phyloP scores from a whole-genome alignment of 1,284 basidiomycete species.

The Cryptococcus sp. region DNA sequence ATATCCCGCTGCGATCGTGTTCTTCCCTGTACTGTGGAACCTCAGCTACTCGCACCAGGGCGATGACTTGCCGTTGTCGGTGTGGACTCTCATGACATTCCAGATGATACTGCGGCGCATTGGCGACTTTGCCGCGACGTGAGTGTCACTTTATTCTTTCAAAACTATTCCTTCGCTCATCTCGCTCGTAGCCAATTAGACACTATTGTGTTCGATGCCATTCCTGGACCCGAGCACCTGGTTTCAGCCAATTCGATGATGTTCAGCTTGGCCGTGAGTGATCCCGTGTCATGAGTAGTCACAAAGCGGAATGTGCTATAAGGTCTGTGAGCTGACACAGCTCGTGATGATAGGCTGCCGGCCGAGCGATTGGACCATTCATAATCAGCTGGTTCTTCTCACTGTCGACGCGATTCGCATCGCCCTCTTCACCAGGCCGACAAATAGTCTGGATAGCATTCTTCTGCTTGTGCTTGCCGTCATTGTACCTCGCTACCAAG shows the following conservation, averaged over 20 bases:
- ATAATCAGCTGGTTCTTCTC: slow-evolving; percentile 38
- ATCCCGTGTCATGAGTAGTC: no score
- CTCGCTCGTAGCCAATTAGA: slow-evolving; percentile 31
- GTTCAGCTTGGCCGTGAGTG: slow-evolving; percentile 40
- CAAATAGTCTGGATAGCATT: slow-evolving; percentile 44
- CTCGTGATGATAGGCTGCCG: slow-evolving; percentile 23
- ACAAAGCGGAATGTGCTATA: neutral
- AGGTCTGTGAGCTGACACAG: neutral
- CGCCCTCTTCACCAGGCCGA: slow-evolving; percentile 22
- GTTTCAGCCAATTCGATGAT: slow-evolving; percentile 44
- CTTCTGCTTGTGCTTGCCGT: slow-evolving; percentile 25
- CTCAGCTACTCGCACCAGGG: slow-evolving; percentile 16
- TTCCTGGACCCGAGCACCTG: slow-evolving; percentile 39
- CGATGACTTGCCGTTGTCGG: slow-evolving; percentile 5
- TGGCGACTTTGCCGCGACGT: slow-evolving; percentile 42
- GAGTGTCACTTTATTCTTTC: slow-evolving; percentile 12
- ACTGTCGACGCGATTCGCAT: slow-evolving; percentile 27
- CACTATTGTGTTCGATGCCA: slow-evolving; percentile 36
- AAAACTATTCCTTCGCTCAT: neutral
- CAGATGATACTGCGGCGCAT: slow-evolving; percentile 40
- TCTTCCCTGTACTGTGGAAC: slow-evolving; percentile 41
- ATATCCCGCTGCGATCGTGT: slow-evolving; percentile 31
- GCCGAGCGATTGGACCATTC: slow-evolving; percentile 40
- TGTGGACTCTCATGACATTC: slow-evolving; percentile 24
- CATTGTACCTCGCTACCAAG: slow-evolving; percentile 29